These are phyloP conservation scores for Ambrosiella beaveri DNA, from an alignment of 2,329 filamentous ascomycete genomes.

Conservation along the genomic window DNA sequence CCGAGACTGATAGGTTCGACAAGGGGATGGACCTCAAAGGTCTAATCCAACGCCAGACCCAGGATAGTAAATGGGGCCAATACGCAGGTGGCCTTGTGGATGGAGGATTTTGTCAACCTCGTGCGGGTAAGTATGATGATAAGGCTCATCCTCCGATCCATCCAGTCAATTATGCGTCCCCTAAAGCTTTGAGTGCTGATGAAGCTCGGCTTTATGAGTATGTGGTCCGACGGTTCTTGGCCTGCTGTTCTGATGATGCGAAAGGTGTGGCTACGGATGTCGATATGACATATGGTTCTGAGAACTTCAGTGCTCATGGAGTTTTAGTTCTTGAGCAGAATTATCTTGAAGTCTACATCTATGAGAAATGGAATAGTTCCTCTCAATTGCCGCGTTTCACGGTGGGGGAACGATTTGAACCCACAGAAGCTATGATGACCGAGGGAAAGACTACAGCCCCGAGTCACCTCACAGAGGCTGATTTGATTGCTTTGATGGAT, in stretches of 20 bases:
- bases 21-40: slow-evolving; percentile 67
- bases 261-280: slow-evolving; percentile 73
- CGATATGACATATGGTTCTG: slow-evolving; percentile 67
- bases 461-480: slow-evolving; percentile 80
- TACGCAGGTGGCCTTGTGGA: slow-evolving; percentile 62
- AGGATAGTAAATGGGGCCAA: slow-evolving; percentile 57
- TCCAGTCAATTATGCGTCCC: slow-evolving; percentile 68
- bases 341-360: slow-evolving; percentile 88
- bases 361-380: slow-evolving; percentile 90
- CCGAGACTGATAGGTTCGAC: slow-evolving; percentile 92
- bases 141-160: slow-evolving; percentile 96
- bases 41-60: slow-evolving; percentile 69
- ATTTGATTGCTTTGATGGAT: slow-evolving; percentile 93
- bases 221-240: slow-evolving; percentile 76
- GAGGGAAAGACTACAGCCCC: slow-evolving; percentile 83
- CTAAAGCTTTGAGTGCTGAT: slow-evolving; percentile 42
- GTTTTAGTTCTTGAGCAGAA: slow-evolving; percentile 75
- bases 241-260: slow-evolving; percentile 90
- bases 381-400: slow-evolving; percentile 65
- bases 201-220: slow-evolving; percentile 82
- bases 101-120: slow-evolving; percentile 64
- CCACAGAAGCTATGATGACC: slow-evolving; percentile 71
- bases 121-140: slow-evolving; percentile 76
- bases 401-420: slow-evolving; percentile 67
- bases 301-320: slow-evolving; percentile 67